phyloP scores from a whole-genome alignment of 2,329 filamentous ascomycete genomes.

The Colletotrichum nymphaeae region DNA sequence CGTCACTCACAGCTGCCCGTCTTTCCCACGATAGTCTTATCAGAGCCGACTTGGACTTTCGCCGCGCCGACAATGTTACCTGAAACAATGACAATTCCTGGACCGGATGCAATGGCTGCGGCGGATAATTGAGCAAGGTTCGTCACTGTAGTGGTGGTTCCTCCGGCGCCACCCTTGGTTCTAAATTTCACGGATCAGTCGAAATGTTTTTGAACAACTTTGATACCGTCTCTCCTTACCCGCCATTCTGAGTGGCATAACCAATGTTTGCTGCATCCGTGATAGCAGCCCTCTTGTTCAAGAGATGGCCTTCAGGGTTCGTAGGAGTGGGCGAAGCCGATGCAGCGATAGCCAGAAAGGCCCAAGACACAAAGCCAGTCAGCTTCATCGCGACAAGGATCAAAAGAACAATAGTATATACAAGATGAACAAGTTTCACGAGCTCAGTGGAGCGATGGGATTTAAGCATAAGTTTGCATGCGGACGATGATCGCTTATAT shows the following conservation, averaged over 20 bases:
- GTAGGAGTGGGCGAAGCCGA: slow-evolving; percentile 23
- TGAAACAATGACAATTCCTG: slow-evolving; percentile 48
- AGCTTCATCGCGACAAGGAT: slow-evolving; percentile 13
- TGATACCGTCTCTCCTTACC: not conserved
- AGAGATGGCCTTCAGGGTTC: not conserved
- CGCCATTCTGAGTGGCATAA: slow-evolving; percentile 35
- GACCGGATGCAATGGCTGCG: slow-evolving; percentile 51
- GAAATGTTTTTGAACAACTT: not conserved
- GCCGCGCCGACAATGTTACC: slow-evolving; percentile 49
- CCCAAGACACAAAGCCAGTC: slow-evolving; percentile 5
- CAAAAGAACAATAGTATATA: not conserved
- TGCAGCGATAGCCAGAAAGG: slow-evolving; percentile 10
- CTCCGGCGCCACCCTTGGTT: slow-evolving; percentile 32
- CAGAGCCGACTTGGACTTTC: slow-evolving; percentile 51
- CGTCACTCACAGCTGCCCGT: slow-evolving; percentile 36
- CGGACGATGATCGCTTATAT: slow-evolving; percentile 10
- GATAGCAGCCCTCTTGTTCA: slow-evolving; percentile 30
- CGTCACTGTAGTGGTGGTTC: slow-evolving; percentile 55
- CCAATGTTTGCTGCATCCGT: slow-evolving; percentile 34
- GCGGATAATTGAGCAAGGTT: slow-evolving; percentile 57
- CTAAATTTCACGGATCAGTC: not conserved
- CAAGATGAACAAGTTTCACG: not conserved
- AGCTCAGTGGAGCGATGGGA: not conserved
- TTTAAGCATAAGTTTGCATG: not conserved
- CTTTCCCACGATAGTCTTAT: slow-evolving; percentile 54